These are phyloP conservation scores for Trametes cinnabarina DNA, from an alignment of 768 basidiomycete species.

Conservation along the genomic window DNA sequence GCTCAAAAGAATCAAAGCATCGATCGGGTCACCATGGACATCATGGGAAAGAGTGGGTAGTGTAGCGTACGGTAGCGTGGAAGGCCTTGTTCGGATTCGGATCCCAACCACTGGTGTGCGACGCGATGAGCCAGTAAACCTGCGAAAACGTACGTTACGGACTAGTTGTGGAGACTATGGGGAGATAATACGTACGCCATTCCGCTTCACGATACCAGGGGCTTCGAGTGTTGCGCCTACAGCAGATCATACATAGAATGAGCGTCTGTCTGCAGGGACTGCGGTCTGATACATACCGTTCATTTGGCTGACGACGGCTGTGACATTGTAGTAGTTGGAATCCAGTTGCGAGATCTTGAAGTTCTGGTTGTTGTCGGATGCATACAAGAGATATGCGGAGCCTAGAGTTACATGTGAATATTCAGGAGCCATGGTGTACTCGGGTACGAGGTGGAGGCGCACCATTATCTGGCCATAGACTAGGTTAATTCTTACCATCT, in stretches of 20 bases:
- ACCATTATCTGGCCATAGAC: neutral
- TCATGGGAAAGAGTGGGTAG: neutral
- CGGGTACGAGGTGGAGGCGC: neutral
- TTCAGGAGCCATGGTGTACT: too few relatives aligned
- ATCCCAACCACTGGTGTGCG: slow-evolving; percentile 54
- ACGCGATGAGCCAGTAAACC: slow-evolving; percentile 59
- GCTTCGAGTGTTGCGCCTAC: slow-evolving; percentile 57
- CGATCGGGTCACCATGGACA: neutral
- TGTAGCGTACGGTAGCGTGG: slow-evolving; percentile 42
- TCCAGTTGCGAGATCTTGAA: slow-evolving; percentile 63
- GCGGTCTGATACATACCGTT: slow-evolving; percentile 34
- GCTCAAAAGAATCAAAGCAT: neutral
- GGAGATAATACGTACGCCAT: slow-evolving; percentile 36
- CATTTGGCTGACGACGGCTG: slow-evolving; percentile 44
- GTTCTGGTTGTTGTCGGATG: slow-evolving; percentile 67
- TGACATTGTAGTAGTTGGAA: slow-evolving; percentile 57
- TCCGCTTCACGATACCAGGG: slow-evolving; percentile 60
- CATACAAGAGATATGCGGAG: slow-evolving; percentile 59
- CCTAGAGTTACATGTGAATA: slow-evolving; percentile 21
- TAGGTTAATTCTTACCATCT: too few relatives aligned
- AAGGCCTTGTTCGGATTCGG: slow-evolving; percentile 64
- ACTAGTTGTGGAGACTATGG: neutral
- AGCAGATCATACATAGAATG: neutral
- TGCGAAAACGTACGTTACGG: slow-evolving; percentile 16
- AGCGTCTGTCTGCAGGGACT: neutral